A percentile compares a stretch with the other conserved stretches of the same genome.
phyloP scores from a whole-genome alignment of 2,329 filamentous ascomycete genomes.

The Penicillium sp. region DNA sequence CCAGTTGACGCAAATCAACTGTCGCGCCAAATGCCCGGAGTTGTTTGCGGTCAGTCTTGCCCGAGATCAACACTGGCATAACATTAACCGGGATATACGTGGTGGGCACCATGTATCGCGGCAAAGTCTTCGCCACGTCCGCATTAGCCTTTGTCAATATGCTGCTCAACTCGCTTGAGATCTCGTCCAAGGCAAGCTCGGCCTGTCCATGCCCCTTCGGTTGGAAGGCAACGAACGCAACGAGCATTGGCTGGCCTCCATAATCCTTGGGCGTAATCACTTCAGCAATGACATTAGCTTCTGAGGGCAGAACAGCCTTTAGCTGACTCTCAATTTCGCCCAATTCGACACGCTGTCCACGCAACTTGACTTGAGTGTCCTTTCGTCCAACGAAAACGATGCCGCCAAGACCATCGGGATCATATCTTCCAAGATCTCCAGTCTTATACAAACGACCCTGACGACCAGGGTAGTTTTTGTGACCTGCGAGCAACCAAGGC shows the following conservation, averaged over 20 bases:
- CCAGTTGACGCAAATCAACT: conserved; percentile 27
- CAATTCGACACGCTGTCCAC: conserved; percentile 38
- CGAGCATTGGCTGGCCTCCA: conserved; percentile 24
- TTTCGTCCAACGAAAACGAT: conserved; percentile 34
- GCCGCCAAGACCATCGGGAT: conserved; percentile 32
- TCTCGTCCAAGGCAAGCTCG: conserved; percentile 11
- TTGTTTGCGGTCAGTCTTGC: conserved; percentile 39
- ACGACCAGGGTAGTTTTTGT: conserved; percentile 21
- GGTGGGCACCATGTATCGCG: conserved; percentile 32
- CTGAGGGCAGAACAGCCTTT: conserved; percentile 22
- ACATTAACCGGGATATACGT: conserved; percentile 38
- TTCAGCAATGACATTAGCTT: conserved; percentile 40
- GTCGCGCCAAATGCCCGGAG: conserved; percentile 29
- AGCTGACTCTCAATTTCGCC: conserved; percentile 36
- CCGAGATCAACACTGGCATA: conserved; percentile 38
- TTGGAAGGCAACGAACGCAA: conserved; percentile 26
- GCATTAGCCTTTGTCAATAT: conserved; percentile 18
- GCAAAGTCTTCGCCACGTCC: conserved; percentile 23
- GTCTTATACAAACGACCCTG: conserved; percentile 34
- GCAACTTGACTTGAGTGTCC: conserved; percentile 37
- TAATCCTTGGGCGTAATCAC: conserved; percentile 36
- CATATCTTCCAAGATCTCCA: conserved; percentile 34
- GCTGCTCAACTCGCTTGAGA: conserved; percentile 14
- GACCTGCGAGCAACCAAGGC: conserved; percentile 28
- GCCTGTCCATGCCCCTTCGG: conserved; percentile 17